Conservation (phyloP, 345 rosid genomes). For the Noccaea bulbosa region DNA sequence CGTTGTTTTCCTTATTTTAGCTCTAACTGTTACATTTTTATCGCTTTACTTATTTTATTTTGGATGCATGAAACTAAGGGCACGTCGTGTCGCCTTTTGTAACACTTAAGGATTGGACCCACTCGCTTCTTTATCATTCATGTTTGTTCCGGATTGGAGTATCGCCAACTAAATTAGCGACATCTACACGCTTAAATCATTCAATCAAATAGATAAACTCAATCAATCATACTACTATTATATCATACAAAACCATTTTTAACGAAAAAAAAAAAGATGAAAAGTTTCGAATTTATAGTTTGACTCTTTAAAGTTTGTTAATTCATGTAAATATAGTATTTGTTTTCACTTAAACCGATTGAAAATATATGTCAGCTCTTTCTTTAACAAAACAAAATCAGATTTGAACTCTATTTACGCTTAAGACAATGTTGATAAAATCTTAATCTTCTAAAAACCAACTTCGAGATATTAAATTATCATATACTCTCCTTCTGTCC, state of each 20-base stretch:
- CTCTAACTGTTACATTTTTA: not conserved
- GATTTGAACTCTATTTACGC: too few relatives aligned
- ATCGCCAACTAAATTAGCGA: slow-evolving; percentile 13
- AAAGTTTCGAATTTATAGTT: not conserved
- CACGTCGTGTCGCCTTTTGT: slow-evolving; percentile 32
- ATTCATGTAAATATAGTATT: not conserved
- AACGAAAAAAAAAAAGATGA: not conserved
- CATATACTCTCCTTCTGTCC: too few relatives aligned
- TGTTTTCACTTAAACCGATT: not conserved
- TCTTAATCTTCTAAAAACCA: too few relatives aligned
- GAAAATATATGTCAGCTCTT: too few relatives aligned
- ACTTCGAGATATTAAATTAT: too few relatives aligned
- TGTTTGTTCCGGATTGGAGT: slow-evolving; percentile 21
- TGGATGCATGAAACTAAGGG: slow-evolving; percentile 44
- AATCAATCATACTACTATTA: too few relatives aligned
- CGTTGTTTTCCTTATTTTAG: slow-evolving; percentile 28
- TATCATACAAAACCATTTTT: not conserved
- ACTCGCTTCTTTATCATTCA: not conserved
- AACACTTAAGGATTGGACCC: slow-evolving; percentile 19
- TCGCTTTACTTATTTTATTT: slow-evolving; percentile 6
- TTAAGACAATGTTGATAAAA: too few relatives aligned
- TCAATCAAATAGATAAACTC: not conserved
- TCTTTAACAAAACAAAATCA: too few relatives aligned
- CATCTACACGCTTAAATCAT: not conserved
- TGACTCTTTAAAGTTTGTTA: not conserved